Evolutionary conservation across 192 early-diverging fungal species (phyloP), one percentile per base, ranked within the genome.

Genomic region (Rhizoclosmatium sp.): DNA sequence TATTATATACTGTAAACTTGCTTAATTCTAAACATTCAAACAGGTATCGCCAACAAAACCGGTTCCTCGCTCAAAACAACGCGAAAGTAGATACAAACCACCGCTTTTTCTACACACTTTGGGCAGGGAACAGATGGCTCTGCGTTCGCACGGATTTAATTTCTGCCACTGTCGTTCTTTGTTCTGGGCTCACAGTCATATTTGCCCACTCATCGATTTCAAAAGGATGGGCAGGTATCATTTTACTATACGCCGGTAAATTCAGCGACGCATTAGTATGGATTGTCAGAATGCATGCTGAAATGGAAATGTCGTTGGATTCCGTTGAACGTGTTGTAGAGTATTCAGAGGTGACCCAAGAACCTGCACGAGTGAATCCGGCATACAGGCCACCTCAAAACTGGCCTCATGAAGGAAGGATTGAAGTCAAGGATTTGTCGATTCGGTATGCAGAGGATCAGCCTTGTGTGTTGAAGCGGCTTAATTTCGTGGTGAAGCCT

Each of bases 281-380:
- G 95, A 76, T 94, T 47, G 89, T 98, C 60, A 90, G 96, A 21
- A 82, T 85, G 73, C 86, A 87, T 61, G 82, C 86, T 66, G 80
- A 91, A 68, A 93, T 95, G 87, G 96, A 98, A 81, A 93, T 95
- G 89, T 89, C 89, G 61, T 84, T 96, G 90, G 95, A 94, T 65
- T 65, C 82, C 84, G 93, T 65, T n/a, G 96, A 97, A 82, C 91
- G 96, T 65, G 81, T 95, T 41, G 85, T 90, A 45, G 95, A 96
- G 84, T 97, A 97, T 71, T 61, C 93, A 71, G 64, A 86, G 4
- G 65, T 96, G 56, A 93, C 93, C 23, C 92, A 95, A 77, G 96
- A 97, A 69, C 91, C 94, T 0, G 80, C 91, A 16, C 83, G 86
- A 46, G 80, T 92, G 12, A 87, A 92, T 44, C 84, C 82, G 4